Evolutionary conservation across 495 filamentous ascomycete genomes (phyloP), one percentile per base, ranked within the genome.

Genomic region (Xylaria curta): DNA sequence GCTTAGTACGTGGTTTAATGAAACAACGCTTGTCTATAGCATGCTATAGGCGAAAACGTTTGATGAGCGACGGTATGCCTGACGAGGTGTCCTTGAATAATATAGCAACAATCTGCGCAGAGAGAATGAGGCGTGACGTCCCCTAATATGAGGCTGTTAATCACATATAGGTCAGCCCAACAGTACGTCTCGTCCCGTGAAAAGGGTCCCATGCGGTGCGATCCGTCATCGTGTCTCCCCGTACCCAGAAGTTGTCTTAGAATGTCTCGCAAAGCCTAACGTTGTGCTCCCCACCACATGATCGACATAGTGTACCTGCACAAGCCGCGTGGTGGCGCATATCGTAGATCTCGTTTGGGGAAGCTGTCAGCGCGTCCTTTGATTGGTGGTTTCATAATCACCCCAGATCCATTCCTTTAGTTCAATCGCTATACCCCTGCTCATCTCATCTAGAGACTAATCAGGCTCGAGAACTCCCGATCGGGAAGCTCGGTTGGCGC

Each of bases 401-500:
- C 24, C 54, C 56, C 56, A 59, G n/a, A 47, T 44, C 66, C 53
- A 69, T 46, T 12, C 38, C 38, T 42, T 40, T 60, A 26, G 17
- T 47, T 4, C n/a, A 28, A 60, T 58, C 66, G n/a, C 12, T 56
- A 40, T 4, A 44, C 44, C 54, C 38, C 13, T 53, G 56, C 73
- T 67, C 59, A 63, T 73, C 69, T 61, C 42, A 69, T 70, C 33
- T 64, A 21, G 53, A 61, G 71, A 71, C 67, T 58, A 61, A 69
- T 61, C 36, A 51, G 58, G 21, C 31, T n/a, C 40, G 15, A 38
- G 10, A 38, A 12, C 54, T 24, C 69, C 71, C 63, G 71, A 79
- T 75, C 56, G 63, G 77, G 77, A 70, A 79, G 73, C 67, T 76
- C 68, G 74, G 46, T 67, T 72, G 61, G 56, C 64, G 62, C 46